Base-by-base conservation (phyloP, 2,329 filamentous ascomycete genomes). In the Botrytis porri region DNA sequence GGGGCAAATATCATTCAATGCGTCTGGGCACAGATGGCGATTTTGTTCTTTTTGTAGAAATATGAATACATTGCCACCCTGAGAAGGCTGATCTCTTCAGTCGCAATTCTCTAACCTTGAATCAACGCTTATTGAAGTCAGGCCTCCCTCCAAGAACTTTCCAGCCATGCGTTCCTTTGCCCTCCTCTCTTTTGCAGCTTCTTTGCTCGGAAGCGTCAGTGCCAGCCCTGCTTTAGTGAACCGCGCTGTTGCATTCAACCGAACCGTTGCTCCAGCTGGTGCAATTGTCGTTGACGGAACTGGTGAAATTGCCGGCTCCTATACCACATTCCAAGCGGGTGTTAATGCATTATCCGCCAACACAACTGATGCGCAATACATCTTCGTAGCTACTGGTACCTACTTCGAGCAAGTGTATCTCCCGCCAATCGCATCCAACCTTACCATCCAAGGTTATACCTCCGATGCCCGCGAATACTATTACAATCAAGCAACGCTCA, bases 321-420 rank as follows among this genome's bases (percentile, higher is more conserved):
- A 74, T 39, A 71, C 60, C n/a, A 77, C 77, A 5, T 51, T 79
- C 22, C 77, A 79, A 69, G 54, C 32, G 14, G 77, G 72, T 22
- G 71, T 77, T 0, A 20, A 76, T 63, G 77, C 86, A 20, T 81
- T 88, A 5, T 83, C 82, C 70, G 82, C 81, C 7, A 81, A 80
- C 20, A 82, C 82, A 22, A 84, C 84, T 10, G 74, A 79, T 0
- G 81, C 83, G 14, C 86, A 88, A 76, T 84, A 81, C 74, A 86
- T 89, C 79, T 88, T 88, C 81, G 87, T 89, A 78, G 80, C 86
- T 75, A 81, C 84, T 32, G 88, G 88, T 7, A 88, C 84, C 60
- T 89, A 89, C 81, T 81, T 81, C 16, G 87, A 89, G 78, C 87
- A 89, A 79, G 86, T 89, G 69, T 86, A 84, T 77, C 83, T 89